A percentile compares a stretch with the other conserved stretches of the same genome.
Evolutionary conservation across 2,329 filamentous ascomycete species (phyloP).

Genomic region (Colletotrichum plurivorum): DNA sequence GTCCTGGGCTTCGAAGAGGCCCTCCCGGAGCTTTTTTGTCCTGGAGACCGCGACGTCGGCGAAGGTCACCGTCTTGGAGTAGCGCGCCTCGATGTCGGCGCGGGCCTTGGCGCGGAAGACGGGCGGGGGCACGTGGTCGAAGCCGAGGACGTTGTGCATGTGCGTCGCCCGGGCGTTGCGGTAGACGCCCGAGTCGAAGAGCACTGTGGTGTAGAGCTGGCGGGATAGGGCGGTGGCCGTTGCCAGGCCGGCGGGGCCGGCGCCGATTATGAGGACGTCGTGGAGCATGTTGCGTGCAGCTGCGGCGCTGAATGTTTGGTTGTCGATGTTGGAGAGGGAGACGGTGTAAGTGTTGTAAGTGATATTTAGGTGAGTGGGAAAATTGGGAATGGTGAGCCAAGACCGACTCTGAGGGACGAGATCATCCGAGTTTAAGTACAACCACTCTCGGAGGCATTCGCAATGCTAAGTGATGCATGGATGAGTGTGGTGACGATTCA

Average conservation of each 20-base stretch:
- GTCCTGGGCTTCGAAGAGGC: slow-evolving; percentile 56
- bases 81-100: slow-evolving; percentile 52
- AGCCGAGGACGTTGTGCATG: slow-evolving; percentile 62
- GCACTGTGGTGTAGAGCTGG: slow-evolving; percentile 60
- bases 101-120: slow-evolving; percentile 52
- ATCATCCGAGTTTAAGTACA: too few relatives aligned
- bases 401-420: too few relatives aligned
- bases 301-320: background rate
- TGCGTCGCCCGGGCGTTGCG: slow-evolving; percentile 62
- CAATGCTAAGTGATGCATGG: background rate
- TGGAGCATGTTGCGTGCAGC: slow-evolving; percentile 47
- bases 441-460: too few relatives aligned
- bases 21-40: slow-evolving; percentile 48
- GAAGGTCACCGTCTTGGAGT: slow-evolving; percentile 44
- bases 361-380: too few relatives aligned
- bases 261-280: slow-evolving; percentile 68
- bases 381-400: background rate
- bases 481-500: background rate
- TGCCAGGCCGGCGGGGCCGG: slow-evolving; percentile 66
- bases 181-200: slow-evolving; percentile 66
- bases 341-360: background rate
- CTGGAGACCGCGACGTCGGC: slow-evolving; percentile 49
- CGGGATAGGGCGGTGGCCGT: slow-evolving; percentile 63
- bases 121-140: slow-evolving; percentile 54
- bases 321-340: background rate